These are phyloP conservation scores for Malus hybrid DNA, from an alignment of 331 rosid species.

Conservation along the genomic window DNA sequence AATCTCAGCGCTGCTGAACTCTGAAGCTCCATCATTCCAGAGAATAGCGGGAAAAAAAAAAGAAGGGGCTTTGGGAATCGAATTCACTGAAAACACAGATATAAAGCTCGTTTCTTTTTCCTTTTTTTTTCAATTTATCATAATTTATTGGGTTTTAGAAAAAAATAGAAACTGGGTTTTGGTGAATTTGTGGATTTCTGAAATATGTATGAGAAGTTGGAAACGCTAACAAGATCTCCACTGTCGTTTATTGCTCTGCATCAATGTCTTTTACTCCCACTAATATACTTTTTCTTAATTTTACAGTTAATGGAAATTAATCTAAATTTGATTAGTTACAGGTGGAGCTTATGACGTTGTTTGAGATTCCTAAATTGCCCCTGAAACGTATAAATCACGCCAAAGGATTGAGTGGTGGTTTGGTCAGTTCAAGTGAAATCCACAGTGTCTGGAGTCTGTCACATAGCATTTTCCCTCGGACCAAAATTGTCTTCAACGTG, in stretches of 20 bases:
- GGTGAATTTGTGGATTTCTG: not conserved
- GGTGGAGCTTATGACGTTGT: not conserved
- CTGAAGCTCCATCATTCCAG: conserved; percentile 60
- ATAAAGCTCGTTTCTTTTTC: not conserved
- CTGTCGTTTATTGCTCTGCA: not conserved
- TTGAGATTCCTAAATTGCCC: not conserved
- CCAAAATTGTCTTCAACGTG: not conserved
- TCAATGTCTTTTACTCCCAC: not conserved
- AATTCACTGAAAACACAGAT: not conserved
- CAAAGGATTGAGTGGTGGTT: not conserved
- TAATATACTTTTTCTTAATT: not conserved
- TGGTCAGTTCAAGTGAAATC: not conserved
- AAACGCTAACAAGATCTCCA: not conserved
- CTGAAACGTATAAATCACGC: not conserved
- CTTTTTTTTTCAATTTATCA: not conserved
- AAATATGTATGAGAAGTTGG: not conserved
- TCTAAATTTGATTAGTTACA: not conserved
- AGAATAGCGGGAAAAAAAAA: not conserved
- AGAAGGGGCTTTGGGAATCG: conserved; percentile 1
- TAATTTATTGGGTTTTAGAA: not conserved
- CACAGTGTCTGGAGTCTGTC: not conserved
- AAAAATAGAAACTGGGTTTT: not conserved
- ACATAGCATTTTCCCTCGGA: not conserved
- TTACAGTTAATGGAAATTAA: not conserved
- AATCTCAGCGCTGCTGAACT: conserved; percentile 29